Evolutionary conservation across 2,329 filamentous ascomycete genomes (phyloP), one percentile per base, ranked within the genome.

Genomic region (Cercospora sp.): DNA sequence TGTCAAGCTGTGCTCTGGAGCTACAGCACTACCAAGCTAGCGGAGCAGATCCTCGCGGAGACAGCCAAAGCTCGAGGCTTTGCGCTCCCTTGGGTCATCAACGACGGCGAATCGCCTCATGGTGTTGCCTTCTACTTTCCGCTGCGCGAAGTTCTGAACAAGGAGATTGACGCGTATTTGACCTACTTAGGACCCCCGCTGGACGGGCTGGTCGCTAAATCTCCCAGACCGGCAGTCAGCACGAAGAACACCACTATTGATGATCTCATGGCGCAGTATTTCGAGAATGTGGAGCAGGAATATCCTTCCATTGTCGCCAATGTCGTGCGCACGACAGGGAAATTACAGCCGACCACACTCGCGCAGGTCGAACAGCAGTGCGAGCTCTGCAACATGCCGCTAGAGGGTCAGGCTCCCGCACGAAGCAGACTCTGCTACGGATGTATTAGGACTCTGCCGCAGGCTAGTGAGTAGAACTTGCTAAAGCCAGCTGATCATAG

Each of bases 301-400:
- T 97, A 96, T 76, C 92, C 94, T 3, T 92, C 91, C 65, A 93
- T 98, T 66, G 94, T 99, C 72, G 91, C 94, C 34, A 99, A 99
- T 78, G 95, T 99, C 9, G 94, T 97, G 5, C 88, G 93, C 70
- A 99, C 94, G 37, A 90, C 91, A n/a, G 90, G 89, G 62, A 97
- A 96, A 80, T 84, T 98, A 49, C 83, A 89, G 57, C 81, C 87
- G 28, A 77, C 82, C 0, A 73, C 7, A 75, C 74, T 21, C 77
- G 71, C 55, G 77, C 76, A 74, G 69, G 68, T 74, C 34, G 75
- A 76, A 13, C 73, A 73, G 26, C 74, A 74, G 59, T 96, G 93
- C 75, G 84, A 85, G 37, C 78, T 94, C 8, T 97, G 93, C 78
- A 87, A 87, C 61, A 87, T 91, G 80, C 86, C 87, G 37, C 82